Evolutionary conservation across 2,329 filamentous ascomycete species (phyloP).

Genomic region (Hansfordia pulvinata): DNA sequence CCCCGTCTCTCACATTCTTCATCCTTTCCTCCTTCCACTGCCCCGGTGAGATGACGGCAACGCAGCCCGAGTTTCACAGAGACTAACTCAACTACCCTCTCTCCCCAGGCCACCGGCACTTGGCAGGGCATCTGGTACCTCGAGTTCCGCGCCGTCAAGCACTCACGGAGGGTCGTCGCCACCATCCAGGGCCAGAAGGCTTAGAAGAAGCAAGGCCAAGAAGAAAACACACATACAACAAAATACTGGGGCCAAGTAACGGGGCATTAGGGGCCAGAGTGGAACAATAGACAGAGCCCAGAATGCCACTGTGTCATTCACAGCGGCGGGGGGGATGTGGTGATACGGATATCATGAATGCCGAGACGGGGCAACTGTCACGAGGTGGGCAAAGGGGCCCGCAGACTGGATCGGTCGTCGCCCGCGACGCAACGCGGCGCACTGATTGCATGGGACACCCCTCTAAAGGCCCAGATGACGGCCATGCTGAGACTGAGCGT

Average conservation of each 20-base stretch:
- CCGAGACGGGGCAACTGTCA: too few relatives aligned
- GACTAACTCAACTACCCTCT: neutral
- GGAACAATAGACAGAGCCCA: too few relatives aligned
- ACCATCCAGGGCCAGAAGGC: slow-evolving; percentile 83
- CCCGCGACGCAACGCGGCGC: too few relatives aligned
- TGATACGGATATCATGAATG: too few relatives aligned
- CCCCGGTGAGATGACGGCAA: too few relatives aligned
- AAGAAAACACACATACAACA: slow-evolving; percentile 1
- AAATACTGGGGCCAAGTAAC: neutral
- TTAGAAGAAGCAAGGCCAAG: slow-evolving; percentile 8
- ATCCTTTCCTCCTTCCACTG: too few relatives aligned
- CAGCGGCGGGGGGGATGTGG: too few relatives aligned
- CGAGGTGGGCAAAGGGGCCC: too few relatives aligned
- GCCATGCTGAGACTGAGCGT: neutral
- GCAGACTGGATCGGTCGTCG: too few relatives aligned
- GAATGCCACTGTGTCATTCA: too few relatives aligned
- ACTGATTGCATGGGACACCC: too few relatives aligned
- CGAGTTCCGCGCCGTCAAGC: slow-evolving; percentile 69
- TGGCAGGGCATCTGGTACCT: slow-evolving; percentile 93
- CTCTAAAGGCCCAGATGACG: neutral
- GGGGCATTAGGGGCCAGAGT: too few relatives aligned
- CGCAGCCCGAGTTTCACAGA: slow-evolving; percentile 1
- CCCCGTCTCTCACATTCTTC: neutral
- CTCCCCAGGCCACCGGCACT: slow-evolving; percentile 41
- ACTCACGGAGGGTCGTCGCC: slow-evolving; percentile 72